Evolutionary conservation across 2,329 filamentous ascomycete genomes (phyloP), one percentile per base, ranked within the genome.

Genomic region (Microsporum ferrugineum): DNA sequence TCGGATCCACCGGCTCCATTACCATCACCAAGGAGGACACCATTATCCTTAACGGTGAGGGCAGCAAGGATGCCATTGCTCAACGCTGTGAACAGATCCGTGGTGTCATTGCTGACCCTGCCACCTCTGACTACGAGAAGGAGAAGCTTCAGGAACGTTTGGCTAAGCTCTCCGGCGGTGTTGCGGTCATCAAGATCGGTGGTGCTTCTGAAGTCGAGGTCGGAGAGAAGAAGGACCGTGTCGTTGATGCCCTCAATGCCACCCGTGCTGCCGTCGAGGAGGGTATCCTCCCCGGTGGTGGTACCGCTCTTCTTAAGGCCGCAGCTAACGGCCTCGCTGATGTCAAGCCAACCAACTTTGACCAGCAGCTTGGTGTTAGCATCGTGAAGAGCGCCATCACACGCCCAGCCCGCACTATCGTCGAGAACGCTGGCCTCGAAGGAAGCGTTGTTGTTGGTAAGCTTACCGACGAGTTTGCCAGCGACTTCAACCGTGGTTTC

Each of bases 21-120:
- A 97, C 94, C 76, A 97, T 99, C 80, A 99, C 94, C 76, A 99
- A 99, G 85, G 94, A 99, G 81, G 94, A 99, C 79, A 99, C 94
- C 70, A 96, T 99, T 77, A 86, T 99, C 73, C 85, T 99, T 65
- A 99, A 99, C 78, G 94, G 94, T 61, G 91, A 96, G 72, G 94
- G 94, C 66, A 88, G 81, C 86, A 96, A 97, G 84, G 94, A 99
- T 73, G 77, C 83, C 67, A 95, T 99, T 71, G 79, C 88, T 66
- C 91, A 96, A 83, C 89, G 94, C 75, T 97, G 94, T 79, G 94
- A 99, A 81, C 94, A 99, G 83, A 99, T 99, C 78, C 91, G 94
- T 69, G 91, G 92, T 68, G 91, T 97, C 78, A 96, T 96, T 82
- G 83, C 82, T 65, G 94, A 99, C 80, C 88, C 92, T 67, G 87